Base-by-base conservation (phyloP, 2,329 filamentous ascomycete species). In the Cytospora chrysosperma region DNA sequence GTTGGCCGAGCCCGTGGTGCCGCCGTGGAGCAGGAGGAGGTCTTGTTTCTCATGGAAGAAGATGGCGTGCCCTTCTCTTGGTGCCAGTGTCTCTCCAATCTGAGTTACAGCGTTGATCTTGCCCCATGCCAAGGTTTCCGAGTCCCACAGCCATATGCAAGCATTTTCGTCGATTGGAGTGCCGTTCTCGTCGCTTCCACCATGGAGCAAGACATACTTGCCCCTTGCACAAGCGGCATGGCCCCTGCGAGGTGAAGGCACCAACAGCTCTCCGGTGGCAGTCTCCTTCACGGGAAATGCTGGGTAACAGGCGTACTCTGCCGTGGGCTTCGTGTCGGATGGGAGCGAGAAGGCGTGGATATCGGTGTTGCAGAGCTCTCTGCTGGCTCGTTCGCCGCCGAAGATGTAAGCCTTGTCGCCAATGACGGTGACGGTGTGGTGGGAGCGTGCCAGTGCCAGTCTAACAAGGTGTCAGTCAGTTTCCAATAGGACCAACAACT, bases 401-500 rank as follows among this genome's bases (percentile, higher is more conserved):
- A 85, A 85, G 59, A 86, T 79, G 69, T 85, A 85, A 32, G 82
- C 82, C 66, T 81, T 80, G 59, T 80, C 78, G 64, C 79, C 80
- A 66, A 86, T 75, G 53, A 84, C 73, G 4, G 81, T 83, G 55
- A 85, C 68, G 3, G 81, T 81, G 71, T 86, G 83, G 52, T 79
- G 72, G 10, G 78, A 77, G 60, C 83, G 77, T 8, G 77, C 75
- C 13, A 87, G 75, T 6, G 73, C 73, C 27, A 72, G 69, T 26
- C 73, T 76, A 54, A 4, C 3, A 6, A 7, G 13, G 17, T 2
- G 17, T 7, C 9, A n/a, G 53, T 64, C 47, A 65, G 54, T 5
- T 13, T 24, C n/a, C n/a, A 24, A 13, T 13, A 47, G 9, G 4
- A 9, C 28, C 28, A 17, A 13, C 12, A 9, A n/a, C 8, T 17